These are phyloP conservation scores for Kwoniella mangroviensis DNA, from an alignment of 768 basidiomycete genomes.

Conservation along the genomic window DNA sequence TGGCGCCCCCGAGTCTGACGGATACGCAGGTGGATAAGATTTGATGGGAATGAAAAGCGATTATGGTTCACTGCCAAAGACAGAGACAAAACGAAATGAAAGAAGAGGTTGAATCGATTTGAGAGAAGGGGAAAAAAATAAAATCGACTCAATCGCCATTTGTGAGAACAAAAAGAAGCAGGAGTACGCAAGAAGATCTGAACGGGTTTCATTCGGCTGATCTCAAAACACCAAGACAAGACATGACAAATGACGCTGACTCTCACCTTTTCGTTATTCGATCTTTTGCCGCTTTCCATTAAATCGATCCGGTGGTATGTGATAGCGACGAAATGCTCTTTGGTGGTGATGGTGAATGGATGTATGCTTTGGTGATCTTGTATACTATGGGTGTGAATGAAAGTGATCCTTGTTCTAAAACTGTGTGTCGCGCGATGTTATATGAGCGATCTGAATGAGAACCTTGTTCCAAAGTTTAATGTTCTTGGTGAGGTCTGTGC, in stretches of 20 bases:
- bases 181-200: background rate
- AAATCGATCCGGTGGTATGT: background rate
- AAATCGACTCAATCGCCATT: too few relatives aligned
- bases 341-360: background rate
- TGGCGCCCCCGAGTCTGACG: too few relatives aligned
- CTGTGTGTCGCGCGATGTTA: background rate
- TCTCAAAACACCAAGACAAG: background rate
- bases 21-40: background rate
- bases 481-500: background rate
- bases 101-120: too few relatives aligned
- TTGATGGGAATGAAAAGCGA: background rate
- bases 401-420: background rate
- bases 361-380: background rate
- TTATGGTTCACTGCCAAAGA: background rate
- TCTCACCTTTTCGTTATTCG: slow-evolving; percentile 4
- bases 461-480: background rate
- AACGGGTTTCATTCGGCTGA: background rate
- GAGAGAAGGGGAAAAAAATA: too few relatives aligned
- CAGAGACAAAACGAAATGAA: too few relatives aligned
- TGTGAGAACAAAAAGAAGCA: background rate
- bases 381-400: slow-evolving; percentile 4
- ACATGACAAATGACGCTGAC: slow-evolving; percentile 7
- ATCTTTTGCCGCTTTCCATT: slow-evolving; percentile 11
- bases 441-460: background rate
- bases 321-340: background rate